A percentile compares a stretch with the other conserved stretches of the same genome.
Evolutionary conservation across 495 filamentous ascomycete species (phyloP).

Genomic region (Trichoderma erinaceum): DNA sequence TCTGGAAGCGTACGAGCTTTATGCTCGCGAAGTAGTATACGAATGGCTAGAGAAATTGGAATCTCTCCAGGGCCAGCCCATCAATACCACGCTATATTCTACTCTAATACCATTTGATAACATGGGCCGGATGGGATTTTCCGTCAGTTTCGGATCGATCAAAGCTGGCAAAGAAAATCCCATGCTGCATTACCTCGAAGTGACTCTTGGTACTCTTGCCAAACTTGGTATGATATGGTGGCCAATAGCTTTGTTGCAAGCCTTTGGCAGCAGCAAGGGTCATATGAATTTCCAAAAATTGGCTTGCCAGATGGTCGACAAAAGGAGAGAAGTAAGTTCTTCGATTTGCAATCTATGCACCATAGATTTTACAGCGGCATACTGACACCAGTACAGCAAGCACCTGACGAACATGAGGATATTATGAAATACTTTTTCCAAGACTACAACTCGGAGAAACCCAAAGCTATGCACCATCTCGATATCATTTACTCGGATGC

Average conservation of each 20-base stretch:
- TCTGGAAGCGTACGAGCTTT: conserved; percentile 65
- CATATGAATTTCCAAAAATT: conserved; percentile 20
- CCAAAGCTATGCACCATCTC: conserved; percentile 20
- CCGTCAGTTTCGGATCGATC: conserved; percentile 17
- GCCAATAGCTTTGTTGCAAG: conserved; percentile 19
- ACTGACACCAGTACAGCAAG: conserved; percentile 1
- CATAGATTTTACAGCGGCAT: not conserved
- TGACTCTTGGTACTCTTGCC: conserved; percentile 20
- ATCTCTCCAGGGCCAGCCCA: conserved; percentile 3
- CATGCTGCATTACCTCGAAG: conserved; percentile 23
- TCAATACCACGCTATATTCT: conserved; percentile 23
- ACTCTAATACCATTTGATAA: conserved; percentile 23
- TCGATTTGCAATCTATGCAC: not conserved
- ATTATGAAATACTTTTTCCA: conserved; percentile 22
- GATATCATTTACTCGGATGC: conserved; percentile 21
- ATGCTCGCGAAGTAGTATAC: conserved; percentile 68
- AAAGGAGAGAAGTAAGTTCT: conserved; percentile 17
- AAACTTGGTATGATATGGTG: conserved; percentile 20
- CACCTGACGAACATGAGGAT: conserved; percentile 16
- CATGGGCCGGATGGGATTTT: conserved; percentile 24
- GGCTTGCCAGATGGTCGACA: conserved; percentile 17
- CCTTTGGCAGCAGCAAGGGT: conserved; percentile 12
- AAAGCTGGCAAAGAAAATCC: conserved; percentile 18
- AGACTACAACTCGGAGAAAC: conserved; percentile 19
- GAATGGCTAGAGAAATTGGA: conserved; percentile 39